Base-by-base conservation (phyloP, 192 early-diverging fungal species). In the Coemansia sp. region DNA sequence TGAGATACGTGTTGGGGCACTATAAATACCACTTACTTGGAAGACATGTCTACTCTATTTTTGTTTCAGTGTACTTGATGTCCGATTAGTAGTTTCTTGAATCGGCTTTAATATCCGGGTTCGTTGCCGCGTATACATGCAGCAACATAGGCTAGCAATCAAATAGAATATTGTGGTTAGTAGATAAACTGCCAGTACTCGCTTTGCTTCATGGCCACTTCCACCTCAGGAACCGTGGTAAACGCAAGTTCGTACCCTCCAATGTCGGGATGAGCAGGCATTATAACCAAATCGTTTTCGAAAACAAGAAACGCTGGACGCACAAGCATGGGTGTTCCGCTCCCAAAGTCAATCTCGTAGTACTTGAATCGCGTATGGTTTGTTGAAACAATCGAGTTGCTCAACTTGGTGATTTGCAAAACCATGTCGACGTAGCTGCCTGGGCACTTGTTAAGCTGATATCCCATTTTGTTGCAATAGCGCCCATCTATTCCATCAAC, bases 271-370 rank as follows among this genome's bases (percentile, higher is more conserved):
- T 38, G 35, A 20, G 34, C 57, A 0, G 57, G 35, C 57, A 59
- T 34, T n/a, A 59, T 59, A 1, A 59, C 34, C 18, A 59, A 34
- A 59, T 36, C 34, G 6, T 38, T 38, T 38, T 34, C 34, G 21
- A 59, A 59, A 5, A 38, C 57, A 36, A 36, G 57, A 5, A 38
- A 34, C 16, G 57, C 16, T 18, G 35, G 57, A 34, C 57, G 57
- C 16, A 59, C 57, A n/a, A 59, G 35, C 4, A 0, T 16, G 8
- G 57, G 57, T 15, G 24, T 0, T 23, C 74, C 74, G 11, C 18
- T n/a, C 10, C 74, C 74, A 69, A 76, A 76, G 49, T 76, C 74
- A 7, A 60, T 34, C 15, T 21, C 53, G 44, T 70, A 70, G 23
- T 69, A 53, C 2, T 46, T 38, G 30, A 70, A 76, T 7, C 68